Evolutionary conservation across 2,329 filamentous ascomycete species (phyloP), one percentile per base, ranked within the genome.

Genomic region (Exophiala calicioides): DNA sequence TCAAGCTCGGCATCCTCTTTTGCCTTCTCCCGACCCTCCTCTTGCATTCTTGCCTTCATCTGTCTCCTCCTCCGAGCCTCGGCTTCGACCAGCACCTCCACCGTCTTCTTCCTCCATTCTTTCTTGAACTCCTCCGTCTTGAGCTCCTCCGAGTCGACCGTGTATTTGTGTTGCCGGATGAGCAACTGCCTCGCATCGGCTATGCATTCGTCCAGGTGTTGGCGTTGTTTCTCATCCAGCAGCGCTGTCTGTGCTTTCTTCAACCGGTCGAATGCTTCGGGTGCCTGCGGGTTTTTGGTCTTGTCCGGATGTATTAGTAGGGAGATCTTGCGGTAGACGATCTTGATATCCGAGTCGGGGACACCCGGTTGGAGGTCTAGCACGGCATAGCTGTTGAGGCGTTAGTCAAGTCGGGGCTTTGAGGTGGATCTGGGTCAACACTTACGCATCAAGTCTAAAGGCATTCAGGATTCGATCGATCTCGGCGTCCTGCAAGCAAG

Each of bases 291-390:
- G 65, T 98, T 97, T 63, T 84, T 84, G 46, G 93, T 96, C 70
- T 98, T 98, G 75, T 98, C 93, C 5, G 93, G 93, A 74, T 98
- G 93, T 74, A 98, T 97, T 37, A 98, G 83, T 47, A 98, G 84
- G n/a, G 93, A 98, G 70, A 96, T 97, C 62, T 89, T 90, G 75
- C 93, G 90, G 73, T 97, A 98, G 58, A 81, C 81, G 59, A 85
- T 76, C 72, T 96, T 97, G 76, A 98, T 97, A 72, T 97, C 93
- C 50, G 88, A 90, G 60, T 97, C 91, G 45, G 93, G 83, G 15
- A 97, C 89, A 64, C 93, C 93, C 3, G 93, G 93, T 67, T 95
- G 90, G 34, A 98, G 86, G 68, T 94, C 93, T 34, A 98, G 84
- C 37, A 98, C 89, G 39, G 91, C 88, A 68, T 98, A 98, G 59